These are phyloP conservation scores for Jatropha curcas DNA, from an alignment of 345 rosid genomes.

Conservation along the genomic window DNA sequence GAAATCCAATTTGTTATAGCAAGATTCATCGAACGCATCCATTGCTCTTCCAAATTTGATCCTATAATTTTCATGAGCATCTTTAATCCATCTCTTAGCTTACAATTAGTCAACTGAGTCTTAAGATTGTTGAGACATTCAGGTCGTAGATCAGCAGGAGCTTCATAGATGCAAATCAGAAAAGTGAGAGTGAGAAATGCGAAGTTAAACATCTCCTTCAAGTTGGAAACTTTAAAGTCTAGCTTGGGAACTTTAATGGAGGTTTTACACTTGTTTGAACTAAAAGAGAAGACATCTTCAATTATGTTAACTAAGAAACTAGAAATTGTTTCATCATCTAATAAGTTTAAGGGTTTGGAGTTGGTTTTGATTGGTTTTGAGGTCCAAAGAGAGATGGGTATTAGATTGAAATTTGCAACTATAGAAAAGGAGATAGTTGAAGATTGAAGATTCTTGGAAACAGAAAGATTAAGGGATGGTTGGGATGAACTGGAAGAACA, in stretches of 20 bases:
- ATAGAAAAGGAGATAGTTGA: slow-evolving; percentile 51
- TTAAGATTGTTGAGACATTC: slow-evolving; percentile 54
- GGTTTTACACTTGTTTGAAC: slow-evolving; percentile 36
- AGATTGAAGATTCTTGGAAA: slow-evolving; percentile 38
- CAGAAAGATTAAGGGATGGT: slow-evolving; percentile 56
- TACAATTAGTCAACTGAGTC: slow-evolving; percentile 46
- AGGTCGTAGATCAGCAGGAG: slow-evolving; percentile 60
- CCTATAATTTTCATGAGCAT: slow-evolving; percentile 67
- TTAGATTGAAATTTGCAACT: slow-evolving; percentile 39
- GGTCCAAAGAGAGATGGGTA: slow-evolving; percentile 58
- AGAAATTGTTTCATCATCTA: slow-evolving; percentile 43
- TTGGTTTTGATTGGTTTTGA: slow-evolving; percentile 56
- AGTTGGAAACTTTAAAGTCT: slow-evolving; percentile 29
- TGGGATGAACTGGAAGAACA: slow-evolving; percentile 54
- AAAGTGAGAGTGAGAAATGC: slow-evolving; percentile 60
- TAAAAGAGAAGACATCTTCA: slow-evolving; percentile 58
- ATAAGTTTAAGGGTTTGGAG: slow-evolving; percentile 34
- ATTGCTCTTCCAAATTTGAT: slow-evolving; percentile 75
- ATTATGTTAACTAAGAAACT: slow-evolving; percentile 51
- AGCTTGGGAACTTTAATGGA: slow-evolving; percentile 47
- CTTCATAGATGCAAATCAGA: slow-evolving; percentile 78
- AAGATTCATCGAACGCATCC: slow-evolving; percentile 87
- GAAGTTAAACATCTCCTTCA: slow-evolving; percentile 60
- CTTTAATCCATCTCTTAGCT: slow-evolving; percentile 53
- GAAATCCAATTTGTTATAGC: slow-evolving; percentile 78